phyloP scores from a whole-genome alignment of 2,329 filamentous ascomycete genomes.

The Scedosporium minutisporum region DNA sequence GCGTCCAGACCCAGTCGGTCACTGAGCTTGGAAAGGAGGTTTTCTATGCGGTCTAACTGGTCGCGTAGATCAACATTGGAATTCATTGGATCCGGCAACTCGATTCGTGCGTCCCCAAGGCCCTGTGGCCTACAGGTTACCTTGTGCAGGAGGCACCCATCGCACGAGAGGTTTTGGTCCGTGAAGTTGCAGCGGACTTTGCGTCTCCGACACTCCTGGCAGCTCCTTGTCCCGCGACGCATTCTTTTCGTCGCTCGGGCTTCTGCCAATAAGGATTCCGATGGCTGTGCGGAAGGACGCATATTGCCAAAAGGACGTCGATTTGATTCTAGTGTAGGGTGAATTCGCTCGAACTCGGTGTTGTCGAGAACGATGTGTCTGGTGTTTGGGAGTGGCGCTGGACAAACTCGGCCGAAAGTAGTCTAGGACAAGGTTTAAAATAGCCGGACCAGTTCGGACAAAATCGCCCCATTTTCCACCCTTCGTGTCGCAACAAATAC shows the following conservation, averaged over 20 bases:
- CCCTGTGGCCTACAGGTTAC: neutral
- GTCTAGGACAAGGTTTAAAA: neutral
- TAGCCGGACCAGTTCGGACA: neutral
- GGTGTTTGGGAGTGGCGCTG: neutral
- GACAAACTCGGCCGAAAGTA: neutral
- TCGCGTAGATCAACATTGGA: neutral
- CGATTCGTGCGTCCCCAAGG: neutral
- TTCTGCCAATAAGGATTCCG: slow-evolving; percentile 6
- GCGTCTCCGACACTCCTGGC: slow-evolving; percentile 33
- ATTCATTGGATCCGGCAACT: neutral
- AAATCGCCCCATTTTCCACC: neutral
- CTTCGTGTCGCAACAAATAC: too few relatives aligned
- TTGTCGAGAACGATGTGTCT: neutral
- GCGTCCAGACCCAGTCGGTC: too few relatives aligned
- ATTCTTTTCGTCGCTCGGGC: slow-evolving; percentile 15
- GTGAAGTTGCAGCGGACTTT: slow-evolving; percentile 38
- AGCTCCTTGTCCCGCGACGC: slow-evolving; percentile 23
- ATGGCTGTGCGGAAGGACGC: neutral
- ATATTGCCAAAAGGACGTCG: neutral
- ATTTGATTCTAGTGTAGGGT: too few relatives aligned
- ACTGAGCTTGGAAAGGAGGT: neutral
- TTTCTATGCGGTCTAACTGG: neutral
- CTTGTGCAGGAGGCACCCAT: slow-evolving; percentile 12
- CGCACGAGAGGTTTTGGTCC: slow-evolving; percentile 26
- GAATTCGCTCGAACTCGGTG: neutral